Evolutionary conservation across 2,329 filamentous ascomycete genomes (phyloP).

Genomic region (Penicillium sp.): DNA sequence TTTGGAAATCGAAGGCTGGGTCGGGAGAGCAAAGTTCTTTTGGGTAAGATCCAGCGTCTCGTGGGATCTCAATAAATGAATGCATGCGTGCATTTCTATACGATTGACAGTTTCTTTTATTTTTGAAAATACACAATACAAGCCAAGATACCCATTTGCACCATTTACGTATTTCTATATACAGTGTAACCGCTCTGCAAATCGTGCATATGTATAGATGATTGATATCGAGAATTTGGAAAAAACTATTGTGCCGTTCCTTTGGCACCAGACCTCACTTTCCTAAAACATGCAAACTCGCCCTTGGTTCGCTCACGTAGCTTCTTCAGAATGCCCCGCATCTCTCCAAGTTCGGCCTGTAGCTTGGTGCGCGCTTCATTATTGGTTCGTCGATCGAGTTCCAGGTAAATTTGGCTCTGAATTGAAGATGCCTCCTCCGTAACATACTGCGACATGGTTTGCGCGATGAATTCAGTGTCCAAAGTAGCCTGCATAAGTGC

Average conservation of each 20-base stretch:
- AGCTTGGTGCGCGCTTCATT: constrained; percentile 75
- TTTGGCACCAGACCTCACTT: constrained; percentile 44
- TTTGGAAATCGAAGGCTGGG: constrained; percentile 77
- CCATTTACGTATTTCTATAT: neutral
- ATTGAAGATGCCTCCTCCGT: constrained; percentile 75
- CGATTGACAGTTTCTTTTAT: neutral
- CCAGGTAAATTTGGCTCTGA: constrained; percentile 87
- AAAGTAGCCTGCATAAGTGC: constrained; percentile 95
- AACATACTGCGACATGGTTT: constrained; percentile 86
- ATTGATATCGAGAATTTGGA: neutral
- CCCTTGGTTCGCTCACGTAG: constrained; percentile 76
- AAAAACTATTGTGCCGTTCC: neutral
- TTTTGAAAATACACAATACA: neutral
- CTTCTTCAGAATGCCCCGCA: constrained; percentile 81
- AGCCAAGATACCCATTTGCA: neutral
- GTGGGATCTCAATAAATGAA: constrained; percentile 44
- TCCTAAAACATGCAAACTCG: constrained; percentile 83
- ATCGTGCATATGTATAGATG: neutral
- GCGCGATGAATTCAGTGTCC: constrained; percentile 93
- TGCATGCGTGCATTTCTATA: neutral
- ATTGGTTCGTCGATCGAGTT: constrained; percentile 83
- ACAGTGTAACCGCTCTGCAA: neutral
- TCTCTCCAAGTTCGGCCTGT: constrained; percentile 83
- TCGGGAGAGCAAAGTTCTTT: constrained; percentile 70
- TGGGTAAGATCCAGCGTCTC: constrained; percentile 74